A percentile compares a stretch with the other conserved stretches of the same genome.
phyloP scores from a whole-genome alignment of 2,329 filamentous ascomycete genomes.

The Thelonectria blattea region DNA sequence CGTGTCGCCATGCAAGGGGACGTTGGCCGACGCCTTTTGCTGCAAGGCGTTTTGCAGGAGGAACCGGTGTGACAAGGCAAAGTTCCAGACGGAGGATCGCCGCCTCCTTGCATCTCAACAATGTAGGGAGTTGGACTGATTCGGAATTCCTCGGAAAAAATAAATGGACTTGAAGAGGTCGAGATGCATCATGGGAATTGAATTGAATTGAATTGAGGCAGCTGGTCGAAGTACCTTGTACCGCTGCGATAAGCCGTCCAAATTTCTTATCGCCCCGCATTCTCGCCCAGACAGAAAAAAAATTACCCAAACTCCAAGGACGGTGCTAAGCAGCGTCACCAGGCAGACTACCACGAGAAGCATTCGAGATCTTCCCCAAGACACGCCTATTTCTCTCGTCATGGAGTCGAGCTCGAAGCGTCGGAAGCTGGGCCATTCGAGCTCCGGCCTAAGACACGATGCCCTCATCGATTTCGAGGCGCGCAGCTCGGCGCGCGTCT shows the following conservation, averaged over 20 bases:
- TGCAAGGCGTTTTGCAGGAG: slow-evolving; percentile 29
- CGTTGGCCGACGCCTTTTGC: slow-evolving; percentile 26
- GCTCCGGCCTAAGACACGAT: slow-evolving; percentile 42
- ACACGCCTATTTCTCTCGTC: slow-evolving; percentile 17
- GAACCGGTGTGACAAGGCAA: too few species aligned
- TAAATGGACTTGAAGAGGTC: too few species aligned
- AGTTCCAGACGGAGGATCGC: too few species aligned
- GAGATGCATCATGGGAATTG: too few species aligned
- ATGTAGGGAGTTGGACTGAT: too few species aligned
- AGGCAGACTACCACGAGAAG: slow-evolving; percentile 25
- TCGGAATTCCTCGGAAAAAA: too few species aligned
- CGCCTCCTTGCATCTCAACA: too few species aligned
- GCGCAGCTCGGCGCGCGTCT: slow-evolving; percentile 47
- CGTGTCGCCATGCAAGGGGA: slow-evolving; percentile 5
- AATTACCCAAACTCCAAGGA: slow-evolving; percentile 24
- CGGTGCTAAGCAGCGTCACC: slow-evolving; percentile 23
- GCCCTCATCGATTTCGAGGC: slow-evolving; percentile 50
- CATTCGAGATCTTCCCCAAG: slow-evolving; percentile 18
- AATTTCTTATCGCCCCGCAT: slow-evolving; percentile 38
- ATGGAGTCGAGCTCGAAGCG: slow-evolving; percentile 58
- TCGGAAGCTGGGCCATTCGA: slow-evolving; percentile 54
- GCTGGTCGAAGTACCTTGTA: slow-evolving; percentile 14
- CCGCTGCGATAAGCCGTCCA: slow-evolving; percentile 28
- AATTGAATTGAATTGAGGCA: too few species aligned
- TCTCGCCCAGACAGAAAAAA: slow-evolving; percentile 27